Base-by-base conservation (phyloP, 768 basidiomycete genomes). In the Boletellus emodensis region DNA sequence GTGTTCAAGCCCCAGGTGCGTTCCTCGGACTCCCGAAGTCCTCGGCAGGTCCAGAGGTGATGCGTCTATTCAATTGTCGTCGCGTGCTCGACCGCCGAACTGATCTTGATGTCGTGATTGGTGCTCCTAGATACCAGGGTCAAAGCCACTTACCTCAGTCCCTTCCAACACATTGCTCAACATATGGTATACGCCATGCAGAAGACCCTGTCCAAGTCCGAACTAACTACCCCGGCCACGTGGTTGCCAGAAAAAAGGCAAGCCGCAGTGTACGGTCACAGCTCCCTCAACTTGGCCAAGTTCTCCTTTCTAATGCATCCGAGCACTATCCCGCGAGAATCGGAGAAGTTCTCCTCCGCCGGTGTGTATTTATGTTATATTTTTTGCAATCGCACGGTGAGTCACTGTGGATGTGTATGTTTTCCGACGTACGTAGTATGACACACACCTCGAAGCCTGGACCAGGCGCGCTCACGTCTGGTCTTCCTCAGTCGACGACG, bases 101-200 rank as follows among this genome's bases (percentile, higher is more conserved):
- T 34, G 43, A 35, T 38, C 18, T 30, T 34, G 32, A 48, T 43
- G 46, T 36, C 36, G 37, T 42, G 20, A 55, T 24, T 26, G 18
- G 7, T 26, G 10, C 11, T 37, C 18, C 30, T 48, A 39, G 42
- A 45, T 39, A 44, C 35, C 48, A 61, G 50, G 60, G 57, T 49
- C 28, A 8, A 32, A 38, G 35, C 17, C 40, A 50, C 48, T 52
- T 59, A 52, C 39, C 14, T 49, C 40, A 37, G 28, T 46, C 45
- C 45, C 44, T 49, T 14, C 12, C 18, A 18, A 39, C 36, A 32
- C 45, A 46, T 30, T 15, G 26, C 15, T 30, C 30, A 22, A 34
- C 20, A 20, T 18, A 15, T 34, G 3, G 43, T 44, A 14, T 6
- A 20, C 17, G 42, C 32, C 30, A 20, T 18, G 18, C 42, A 22